phyloP scores from a whole-genome alignment of 78 protist species.

The Chrysochromulina parva region DNA sequence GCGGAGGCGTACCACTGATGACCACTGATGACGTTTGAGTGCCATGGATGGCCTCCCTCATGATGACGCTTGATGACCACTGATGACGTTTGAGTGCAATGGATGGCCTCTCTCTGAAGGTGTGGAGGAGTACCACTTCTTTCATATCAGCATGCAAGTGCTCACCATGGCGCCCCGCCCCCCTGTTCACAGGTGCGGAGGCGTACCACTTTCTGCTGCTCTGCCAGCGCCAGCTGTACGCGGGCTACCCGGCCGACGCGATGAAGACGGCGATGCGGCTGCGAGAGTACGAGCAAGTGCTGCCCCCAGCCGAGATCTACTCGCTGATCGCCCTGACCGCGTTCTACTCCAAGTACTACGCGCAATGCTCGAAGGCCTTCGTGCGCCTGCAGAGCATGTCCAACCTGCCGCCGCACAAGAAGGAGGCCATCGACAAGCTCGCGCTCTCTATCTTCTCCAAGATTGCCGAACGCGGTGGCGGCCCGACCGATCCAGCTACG shows the following conservation, averaged over 20 bases:
- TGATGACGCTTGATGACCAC: no score
- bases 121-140: no score
- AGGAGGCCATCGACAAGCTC: neutral
- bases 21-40: no score
- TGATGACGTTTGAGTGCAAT: no score
- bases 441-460: slow-evolving; percentile 59
- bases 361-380: slow-evolving; percentile 69
- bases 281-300: slow-evolving; percentile 61
- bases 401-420: neutral
- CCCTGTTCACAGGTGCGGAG: slow-evolving; percentile 75
- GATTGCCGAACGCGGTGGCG: neutral
- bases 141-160: no score
- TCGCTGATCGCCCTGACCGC: slow-evolving; percentile 72
- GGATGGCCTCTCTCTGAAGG: no score
- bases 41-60: no score
- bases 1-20: slow-evolving; percentile 66
- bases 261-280: slow-evolving; percentile 54
- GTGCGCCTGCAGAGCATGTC: slow-evolving; percentile 50
- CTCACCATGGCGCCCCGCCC: neutral
- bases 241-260: slow-evolving; percentile 11
- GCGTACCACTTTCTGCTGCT: slow-evolving; percentile 64
- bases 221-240: slow-evolving; percentile 60
- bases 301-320: slow-evolving; percentile 36
- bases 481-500: neutral
- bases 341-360: slow-evolving; percentile 39